Evolutionary conservation across 2,329 filamentous ascomycete genomes (phyloP).

Genomic region (Fusarium clavum): DNA sequence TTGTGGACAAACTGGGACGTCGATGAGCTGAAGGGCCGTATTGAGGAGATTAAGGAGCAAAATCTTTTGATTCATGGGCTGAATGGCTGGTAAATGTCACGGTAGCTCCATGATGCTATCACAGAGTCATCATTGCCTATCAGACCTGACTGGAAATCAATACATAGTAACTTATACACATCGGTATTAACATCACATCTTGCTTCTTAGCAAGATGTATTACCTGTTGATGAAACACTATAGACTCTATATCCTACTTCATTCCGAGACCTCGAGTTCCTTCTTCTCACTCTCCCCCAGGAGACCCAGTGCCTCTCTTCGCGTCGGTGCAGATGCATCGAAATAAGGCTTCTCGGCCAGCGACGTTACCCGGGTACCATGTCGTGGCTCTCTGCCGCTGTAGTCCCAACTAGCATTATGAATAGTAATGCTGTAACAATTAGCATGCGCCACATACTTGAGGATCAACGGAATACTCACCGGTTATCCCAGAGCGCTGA

Average conservation of each 20-base stretch:
- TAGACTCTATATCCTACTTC: accelerated
- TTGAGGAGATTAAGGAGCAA: background rate
- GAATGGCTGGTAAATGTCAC: background rate
- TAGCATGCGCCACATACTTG: background rate
- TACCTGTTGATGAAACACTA: background rate
- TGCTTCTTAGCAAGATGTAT: no score
- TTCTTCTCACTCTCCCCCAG: slow-evolving; percentile 65
- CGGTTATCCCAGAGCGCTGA: slow-evolving; percentile 79
- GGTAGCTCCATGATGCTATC: background rate
- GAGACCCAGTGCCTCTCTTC: slow-evolving; percentile 74
- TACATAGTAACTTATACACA: no score
- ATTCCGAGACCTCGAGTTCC: slow-evolving; percentile 38
- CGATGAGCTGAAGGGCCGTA: background rate
- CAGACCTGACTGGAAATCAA: no score
- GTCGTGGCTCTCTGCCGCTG: slow-evolving; percentile 72
- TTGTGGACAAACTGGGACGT: slow-evolving; percentile 15
- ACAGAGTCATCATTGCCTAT: no score
- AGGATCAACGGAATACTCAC: slow-evolving; percentile 48
- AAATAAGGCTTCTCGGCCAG: slow-evolving; percentile 79
- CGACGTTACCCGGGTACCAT: slow-evolving; percentile 77
- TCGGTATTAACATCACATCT: no score
- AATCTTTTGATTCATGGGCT: slow-evolving; percentile 2
- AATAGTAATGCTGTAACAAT: slow-evolving; percentile 69
- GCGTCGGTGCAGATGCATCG: slow-evolving; percentile 71
- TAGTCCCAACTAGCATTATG: slow-evolving; percentile 83